phyloP scores from a whole-genome alignment of 331 rosid genomes.

The Malus hybrid region DNA sequence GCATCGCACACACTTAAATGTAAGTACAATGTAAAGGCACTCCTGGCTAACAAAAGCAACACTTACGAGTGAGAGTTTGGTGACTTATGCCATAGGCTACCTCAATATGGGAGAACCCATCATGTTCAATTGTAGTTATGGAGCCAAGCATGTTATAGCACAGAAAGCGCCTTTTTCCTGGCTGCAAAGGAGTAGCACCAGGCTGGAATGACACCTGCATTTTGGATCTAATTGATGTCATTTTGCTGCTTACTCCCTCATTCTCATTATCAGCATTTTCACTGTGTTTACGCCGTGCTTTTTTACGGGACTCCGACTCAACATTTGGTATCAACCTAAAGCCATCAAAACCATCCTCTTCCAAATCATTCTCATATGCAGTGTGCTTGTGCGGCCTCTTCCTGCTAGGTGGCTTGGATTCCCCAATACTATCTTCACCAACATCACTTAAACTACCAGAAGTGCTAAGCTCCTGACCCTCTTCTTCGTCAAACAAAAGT shows the following conservation, averaged over 20 bases:
- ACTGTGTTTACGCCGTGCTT: slow-evolving; percentile 31
- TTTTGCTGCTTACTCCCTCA: slow-evolving; percentile 30
- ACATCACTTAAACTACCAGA: slow-evolving; percentile 67
- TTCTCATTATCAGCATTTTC: slow-evolving; percentile 36
- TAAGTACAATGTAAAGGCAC: slow-evolving; percentile 7
- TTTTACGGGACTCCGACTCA: slow-evolving; percentile 54
- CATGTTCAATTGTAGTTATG: slow-evolving; percentile 74
- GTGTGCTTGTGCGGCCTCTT: slow-evolving; percentile 63
- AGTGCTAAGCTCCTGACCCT: slow-evolving; percentile 51
- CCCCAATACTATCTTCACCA: slow-evolving; percentile 64
- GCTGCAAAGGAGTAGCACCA: slow-evolving; percentile 75
- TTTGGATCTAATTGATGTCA: slow-evolving; percentile 33
- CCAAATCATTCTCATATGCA: slow-evolving; percentile 31
- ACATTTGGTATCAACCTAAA: slow-evolving; percentile 36
- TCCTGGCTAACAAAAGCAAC: not conserved
- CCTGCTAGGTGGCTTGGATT: slow-evolving; percentile 56
- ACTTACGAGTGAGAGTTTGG: not conserved
- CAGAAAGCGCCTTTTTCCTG: slow-evolving; percentile 76
- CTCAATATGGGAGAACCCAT: slow-evolving; percentile 92
- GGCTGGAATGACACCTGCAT: slow-evolving; percentile 92
- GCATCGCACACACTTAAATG: slow-evolving; percentile 22
- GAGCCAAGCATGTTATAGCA: slow-evolving; percentile 94
- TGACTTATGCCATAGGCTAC: slow-evolving; percentile 17
- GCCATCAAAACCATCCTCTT: slow-evolving; percentile 44
- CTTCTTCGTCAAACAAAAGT: slow-evolving; percentile 75